These are phyloP conservation scores for Aspergillus unguis DNA, from an alignment of 2,329 filamentous ascomycete genomes.

Conservation along the genomic window DNA sequence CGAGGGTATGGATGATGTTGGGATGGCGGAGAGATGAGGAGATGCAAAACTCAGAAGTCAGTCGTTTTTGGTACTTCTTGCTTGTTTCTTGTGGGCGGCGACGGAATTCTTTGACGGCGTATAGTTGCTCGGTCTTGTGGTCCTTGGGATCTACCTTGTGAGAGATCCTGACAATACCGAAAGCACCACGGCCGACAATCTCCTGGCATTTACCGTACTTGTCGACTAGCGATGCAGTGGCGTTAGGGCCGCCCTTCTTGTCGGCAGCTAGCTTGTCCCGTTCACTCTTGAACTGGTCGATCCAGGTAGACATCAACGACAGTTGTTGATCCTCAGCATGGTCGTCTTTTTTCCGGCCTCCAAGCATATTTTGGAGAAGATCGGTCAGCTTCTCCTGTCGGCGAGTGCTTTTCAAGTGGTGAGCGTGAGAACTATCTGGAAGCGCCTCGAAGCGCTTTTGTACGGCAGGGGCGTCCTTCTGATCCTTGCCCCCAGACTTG, in stretches of 20 bases:
- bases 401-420: conserved; percentile 83
- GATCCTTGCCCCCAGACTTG: conserved; percentile 30
- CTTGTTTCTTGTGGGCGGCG: conserved; percentile 89
- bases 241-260: conserved; percentile 71
- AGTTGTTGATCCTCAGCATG: conserved; percentile 66
- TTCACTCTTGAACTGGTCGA: conserved; percentile 86
- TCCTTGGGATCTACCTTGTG: conserved; percentile 89
- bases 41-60: conserved; percentile 97
- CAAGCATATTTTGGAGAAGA: conserved; percentile 80
- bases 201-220: conserved; percentile 99
- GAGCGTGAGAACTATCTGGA: conserved; percentile 72
- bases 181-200: conserved; percentile 90
- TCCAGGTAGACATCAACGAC: conserved; percentile 92
- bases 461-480: conserved; percentile 31
- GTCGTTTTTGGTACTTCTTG: conserved; percentile 95
- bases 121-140: conserved; percentile 76
- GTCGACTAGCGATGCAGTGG: conserved; percentile 77
- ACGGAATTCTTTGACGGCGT: conserved; percentile 97
- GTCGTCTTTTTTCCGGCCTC: conserved; percentile 72
- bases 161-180: conserved; percentile 94
- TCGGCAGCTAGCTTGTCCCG: conserved; percentile 72
- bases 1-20: conserved; percentile 96
- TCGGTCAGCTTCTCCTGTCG: conserved; percentile 93
- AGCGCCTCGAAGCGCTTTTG: conserved; percentile 56
- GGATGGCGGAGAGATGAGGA: conserved; percentile 94